A percentile compares a stretch with the other conserved stretches of the same genome.
Evolutionary conservation across 768 basidiomycete species (phyloP).

Genomic region (Sistotremastrum niveocremeum): DNA sequence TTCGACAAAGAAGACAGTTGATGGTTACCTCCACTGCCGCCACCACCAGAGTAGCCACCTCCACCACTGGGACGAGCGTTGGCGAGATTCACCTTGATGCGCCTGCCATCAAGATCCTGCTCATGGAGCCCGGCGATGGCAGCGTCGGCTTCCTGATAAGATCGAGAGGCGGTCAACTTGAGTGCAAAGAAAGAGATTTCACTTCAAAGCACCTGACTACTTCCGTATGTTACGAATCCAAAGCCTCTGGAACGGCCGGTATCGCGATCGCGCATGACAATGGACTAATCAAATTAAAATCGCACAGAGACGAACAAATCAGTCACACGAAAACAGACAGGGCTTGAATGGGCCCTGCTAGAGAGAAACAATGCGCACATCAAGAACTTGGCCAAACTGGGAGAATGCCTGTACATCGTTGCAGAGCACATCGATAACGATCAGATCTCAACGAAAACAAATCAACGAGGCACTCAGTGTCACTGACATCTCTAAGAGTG

Average conservation of each 20-base stretch:
- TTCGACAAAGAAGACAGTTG: background rate
- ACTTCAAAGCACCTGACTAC: conserved; percentile 11
- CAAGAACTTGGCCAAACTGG: conserved; percentile 67
- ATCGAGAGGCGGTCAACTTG: too few species aligned
- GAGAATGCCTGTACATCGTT: conserved; percentile 59
- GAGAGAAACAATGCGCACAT: conserved; percentile 60
- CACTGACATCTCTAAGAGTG: conserved; percentile 73
- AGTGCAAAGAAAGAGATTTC: too few species aligned
- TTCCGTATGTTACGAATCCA: conserved; percentile 79
- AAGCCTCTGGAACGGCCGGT: conserved; percentile 96
- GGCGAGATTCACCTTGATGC: conserved; percentile 78
- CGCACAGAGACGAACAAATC: conserved; percentile 19
- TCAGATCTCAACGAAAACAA: conserved; percentile 21
- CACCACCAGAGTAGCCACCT: conserved; percentile 19
- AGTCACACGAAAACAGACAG: conserved; percentile 5
- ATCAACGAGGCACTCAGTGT: conserved; percentile 26
- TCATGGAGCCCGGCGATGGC: conserved; percentile 76
- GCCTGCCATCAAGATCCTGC: conserved; percentile 84
- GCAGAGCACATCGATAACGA: conserved; percentile 27
- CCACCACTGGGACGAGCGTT: conserved; percentile 48
- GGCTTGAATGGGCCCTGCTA: conserved; percentile 15
- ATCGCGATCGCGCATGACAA: conserved; percentile 98
- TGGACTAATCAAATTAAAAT: conserved; percentile 46
- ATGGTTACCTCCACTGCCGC: conserved; percentile 13
- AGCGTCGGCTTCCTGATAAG: conserved; percentile 50